Conservation (phyloP, 129 eudicot genomes). For the Helianthus annuus region HanXRQr2.0-SUNRISE NC_035444.2:62329929-62330428, state of each 20-base stretch:
- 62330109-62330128: conserved; percentile 88
- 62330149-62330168: conserved; percentile 79
- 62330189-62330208: conserved; percentile 96
- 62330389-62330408: conserved; percentile 76
- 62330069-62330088: conserved; percentile 79
- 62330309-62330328: conserved; percentile 77
- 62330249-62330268: conserved; percentile 82
- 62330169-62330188: conserved; percentile 89
- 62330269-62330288: conserved; percentile 58
- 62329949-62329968: conserved; percentile 79
- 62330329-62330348: conserved; percentile 79
- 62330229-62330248: conserved; percentile 89
- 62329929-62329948: conserved; percentile 66
- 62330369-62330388: conserved; percentile 91
- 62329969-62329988: conserved; percentile 76
- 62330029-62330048: conserved; percentile 67
- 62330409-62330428: conserved; percentile 89
- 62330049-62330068: conserved; percentile 95
- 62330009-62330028: conserved; percentile 67
- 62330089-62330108: conserved; percentile 97
- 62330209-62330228: conserved; percentile 77
- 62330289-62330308: conserved; percentile 82
- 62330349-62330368: conserved; percentile 75
- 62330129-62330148: conserved; percentile 65
- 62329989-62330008: conserved; percentile 80